Evolutionary conservation across 768 basidiomycete species (phyloP), one percentile per base, ranked within the genome.

Genomic region (Termitomyces sp.): DNA sequence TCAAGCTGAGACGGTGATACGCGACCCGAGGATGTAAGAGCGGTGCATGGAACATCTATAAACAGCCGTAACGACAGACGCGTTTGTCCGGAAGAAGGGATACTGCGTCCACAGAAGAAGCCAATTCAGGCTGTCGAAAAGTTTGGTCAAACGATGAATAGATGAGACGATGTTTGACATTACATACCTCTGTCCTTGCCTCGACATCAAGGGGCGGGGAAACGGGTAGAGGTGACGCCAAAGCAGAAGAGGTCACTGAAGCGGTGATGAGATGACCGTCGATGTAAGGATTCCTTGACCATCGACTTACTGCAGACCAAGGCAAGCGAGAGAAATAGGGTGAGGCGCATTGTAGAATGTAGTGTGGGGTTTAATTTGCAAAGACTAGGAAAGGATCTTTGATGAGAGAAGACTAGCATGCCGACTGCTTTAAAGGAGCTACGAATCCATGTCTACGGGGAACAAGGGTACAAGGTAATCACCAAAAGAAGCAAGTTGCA

Each of bases 181-280:
- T 11, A 37, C 51, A 17, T 43, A 59, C 61, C 35, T 57, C 56
- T 45, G 35, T 46, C 25, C 61, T 57, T 32, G 62, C 62, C 43
- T 57, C 61, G 31, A 65, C 61, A 37, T 65, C 63, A 35, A 62
- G 59, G 19, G 61, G 57, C 38, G 59, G 62, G 10, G 59, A 35
- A 27, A 59, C 49, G 34, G 61, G 63, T 21, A 65, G 38, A 19
- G 62, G 64, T 11, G 54, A 54, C n/a, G 59, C 64, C 27, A 42
- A 56, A 29, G 32, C 56, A 51, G 48, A 46, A 21, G 45, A 50
- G 16, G 58, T 38, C 62, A 61, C 64, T 65, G 53, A 14, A 38
- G 4, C 7, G 48, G 1, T n/a, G n/a, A 17, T 44, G 46, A 35
- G 34, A 44, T 27, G 51, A 44, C 14, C 29, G 27, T 21, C 12